Conservation (phyloP, 2,329 filamentous ascomycete species). For the Trichoderma lentiforme region DNA sequence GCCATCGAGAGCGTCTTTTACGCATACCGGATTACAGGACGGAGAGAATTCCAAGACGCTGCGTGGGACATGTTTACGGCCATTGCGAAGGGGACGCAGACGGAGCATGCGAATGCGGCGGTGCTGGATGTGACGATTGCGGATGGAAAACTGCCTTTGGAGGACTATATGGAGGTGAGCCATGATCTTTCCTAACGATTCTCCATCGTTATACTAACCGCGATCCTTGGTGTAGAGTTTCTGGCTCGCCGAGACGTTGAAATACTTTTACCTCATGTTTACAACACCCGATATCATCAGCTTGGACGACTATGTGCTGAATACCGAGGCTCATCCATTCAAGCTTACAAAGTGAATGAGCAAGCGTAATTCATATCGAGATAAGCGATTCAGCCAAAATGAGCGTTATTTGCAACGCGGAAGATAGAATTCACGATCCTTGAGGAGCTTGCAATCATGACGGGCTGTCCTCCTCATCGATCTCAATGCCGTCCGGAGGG, state of each 20-base stretch:
- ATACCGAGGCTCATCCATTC: conserved; percentile 53
- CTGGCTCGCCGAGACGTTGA: conserved; percentile 79
- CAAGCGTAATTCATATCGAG: too few relatives aligned
- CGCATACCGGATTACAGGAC: conserved; percentile 69
- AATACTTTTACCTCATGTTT: conserved; percentile 72
- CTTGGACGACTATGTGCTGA: conserved; percentile 58
- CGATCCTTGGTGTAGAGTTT: conserved; percentile 59
- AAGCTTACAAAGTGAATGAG: conserved; percentile 21
- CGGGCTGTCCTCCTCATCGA: background rate
- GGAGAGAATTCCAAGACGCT: conserved; percentile 59
- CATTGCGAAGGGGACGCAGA: conserved; percentile 55
- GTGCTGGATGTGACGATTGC: conserved; percentile 55
- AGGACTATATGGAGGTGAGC: conserved; percentile 58
- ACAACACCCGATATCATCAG: conserved; percentile 54
- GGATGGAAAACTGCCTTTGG: conserved; percentile 22
- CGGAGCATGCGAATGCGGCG: conserved; percentile 58
- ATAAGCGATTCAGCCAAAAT: background rate
- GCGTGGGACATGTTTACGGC: conserved; percentile 71
- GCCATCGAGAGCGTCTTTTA: conserved; percentile 79
- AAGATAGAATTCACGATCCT: background rate
- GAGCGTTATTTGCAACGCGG: background rate
- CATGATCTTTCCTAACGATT: background rate
- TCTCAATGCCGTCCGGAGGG: too few relatives aligned
- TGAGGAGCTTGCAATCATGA: background rate
- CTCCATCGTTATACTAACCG: conserved; percentile 35